Conservation (phyloP, 2,329 filamentous ascomycete species). For the Colletotrichum agaves region DNA sequence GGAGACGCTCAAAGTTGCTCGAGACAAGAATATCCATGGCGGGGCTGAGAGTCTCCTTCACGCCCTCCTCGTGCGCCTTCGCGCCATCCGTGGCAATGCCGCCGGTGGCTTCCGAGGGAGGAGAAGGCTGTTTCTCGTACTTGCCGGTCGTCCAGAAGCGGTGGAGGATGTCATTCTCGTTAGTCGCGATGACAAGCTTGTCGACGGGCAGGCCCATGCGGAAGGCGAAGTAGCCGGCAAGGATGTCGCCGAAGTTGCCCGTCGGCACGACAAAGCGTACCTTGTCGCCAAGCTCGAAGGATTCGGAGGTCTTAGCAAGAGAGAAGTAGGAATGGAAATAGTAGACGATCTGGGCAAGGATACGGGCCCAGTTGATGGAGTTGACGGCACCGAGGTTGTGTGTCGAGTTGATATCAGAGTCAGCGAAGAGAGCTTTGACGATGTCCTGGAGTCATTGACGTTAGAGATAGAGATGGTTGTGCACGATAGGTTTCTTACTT, state of each 20-base stretch:
- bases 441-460: constrained; percentile 70
- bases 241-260: constrained; percentile 96
- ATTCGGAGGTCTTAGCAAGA: constrained; percentile 68
- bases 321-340: constrained; percentile 96
- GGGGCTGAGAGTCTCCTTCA: constrained; percentile 91
- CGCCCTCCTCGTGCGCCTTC: constrained; percentile 75
- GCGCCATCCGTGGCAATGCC: constrained; percentile 72
- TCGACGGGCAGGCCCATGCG: constrained; percentile 89
- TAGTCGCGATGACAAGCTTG: constrained; percentile 92
- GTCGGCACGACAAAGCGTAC: constrained; percentile 91
- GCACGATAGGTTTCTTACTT: constrained; percentile 60
- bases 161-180: constrained; percentile 97
- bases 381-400: constrained; percentile 93
- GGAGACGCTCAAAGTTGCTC: constrained; percentile 93
- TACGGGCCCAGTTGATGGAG: constrained; percentile 95
- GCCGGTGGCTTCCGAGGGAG: constrained; percentile 66
- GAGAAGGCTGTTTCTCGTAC: constrained; percentile 85
- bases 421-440: constrained; percentile 91
- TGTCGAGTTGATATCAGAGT: constrained; percentile 82
- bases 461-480: not conserved
- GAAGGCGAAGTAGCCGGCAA: constrained; percentile 92
- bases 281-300: constrained; percentile 72
- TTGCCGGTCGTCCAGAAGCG: constrained; percentile 91
- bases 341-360: constrained; percentile 96
- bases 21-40: constrained; percentile 98